A percentile compares a stretch with the other conserved stretches of the same genome.
Conservation (phyloP, 2,329 filamentous ascomycete genomes). For the Mycosphaerelloides madeirae region DNA sequence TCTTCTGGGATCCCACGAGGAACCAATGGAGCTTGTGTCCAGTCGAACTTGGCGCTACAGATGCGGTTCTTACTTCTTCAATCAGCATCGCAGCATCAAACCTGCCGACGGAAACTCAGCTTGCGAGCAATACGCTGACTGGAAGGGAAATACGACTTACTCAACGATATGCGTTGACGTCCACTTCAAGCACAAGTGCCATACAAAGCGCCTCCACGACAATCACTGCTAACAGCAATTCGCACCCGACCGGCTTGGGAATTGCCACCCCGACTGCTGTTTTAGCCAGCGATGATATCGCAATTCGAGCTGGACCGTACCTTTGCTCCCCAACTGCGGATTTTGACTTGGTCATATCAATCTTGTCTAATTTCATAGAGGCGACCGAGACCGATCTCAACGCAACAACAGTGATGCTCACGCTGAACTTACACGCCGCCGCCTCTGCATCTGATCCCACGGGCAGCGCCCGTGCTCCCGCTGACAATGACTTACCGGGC, state of each 20-base stretch:
- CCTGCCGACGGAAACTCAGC: slow-evolving; percentile 4
- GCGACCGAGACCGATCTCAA: slow-evolving; percentile 52
- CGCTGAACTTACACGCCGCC: slow-evolving; percentile 58
- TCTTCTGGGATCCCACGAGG: slow-evolving; percentile 58
- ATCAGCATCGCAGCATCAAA: slow-evolving; percentile 9
- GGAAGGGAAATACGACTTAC: background rate
- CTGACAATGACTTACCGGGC: slow-evolving; percentile 40
- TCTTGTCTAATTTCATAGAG: slow-evolving; percentile 52
- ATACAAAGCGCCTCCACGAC: too few relatives aligned
- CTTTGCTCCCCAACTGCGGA: slow-evolving; percentile 52
- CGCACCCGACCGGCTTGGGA: too few relatives aligned
- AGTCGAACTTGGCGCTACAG: slow-evolving; percentile 39
- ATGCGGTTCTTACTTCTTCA: slow-evolving; percentile 11
- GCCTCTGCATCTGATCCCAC: slow-evolving; percentile 40
- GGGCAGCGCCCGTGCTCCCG: slow-evolving; percentile 39
- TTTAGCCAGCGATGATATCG: slow-evolving; percentile 8
- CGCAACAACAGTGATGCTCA: slow-evolving; percentile 50
- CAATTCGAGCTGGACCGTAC: slow-evolving; percentile 46
- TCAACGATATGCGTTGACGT: too few relatives aligned
- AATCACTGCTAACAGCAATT: too few relatives aligned
- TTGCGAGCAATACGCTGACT: slow-evolving; percentile 3
- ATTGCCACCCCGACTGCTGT: too few relatives aligned
- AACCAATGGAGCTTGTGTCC: slow-evolving; percentile 59
- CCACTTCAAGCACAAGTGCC: too few relatives aligned
- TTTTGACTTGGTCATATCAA: slow-evolving; percentile 45